These are phyloP conservation scores for Brassica juncea DNA, from an alignment of 345 rosid genomes.

Conservation along the genomic window DNA sequence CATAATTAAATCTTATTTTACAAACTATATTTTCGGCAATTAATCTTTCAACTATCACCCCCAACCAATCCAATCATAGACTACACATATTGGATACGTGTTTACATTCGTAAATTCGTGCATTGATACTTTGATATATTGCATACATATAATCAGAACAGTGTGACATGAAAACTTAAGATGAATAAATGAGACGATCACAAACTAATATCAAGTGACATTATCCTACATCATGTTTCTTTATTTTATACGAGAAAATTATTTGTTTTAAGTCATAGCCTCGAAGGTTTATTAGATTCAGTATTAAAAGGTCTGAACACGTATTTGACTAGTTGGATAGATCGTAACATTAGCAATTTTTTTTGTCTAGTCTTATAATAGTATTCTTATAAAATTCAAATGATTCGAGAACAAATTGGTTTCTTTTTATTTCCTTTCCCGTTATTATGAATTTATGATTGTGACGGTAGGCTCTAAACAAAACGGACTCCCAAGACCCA, in stretches of 20 bases:
- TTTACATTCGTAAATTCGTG: background rate
- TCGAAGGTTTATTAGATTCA: background rate
- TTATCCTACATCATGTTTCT: background rate
- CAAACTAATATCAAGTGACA: background rate
- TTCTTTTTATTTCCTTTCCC: background rate
- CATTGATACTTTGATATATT: background rate
- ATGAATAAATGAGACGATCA: background rate
- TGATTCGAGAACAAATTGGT: background rate
- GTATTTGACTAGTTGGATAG: background rate
- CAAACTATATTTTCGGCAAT: background rate
- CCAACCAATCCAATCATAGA: background rate
- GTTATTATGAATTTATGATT: background rate
- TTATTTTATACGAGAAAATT: background rate
- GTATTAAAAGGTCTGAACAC: background rate
- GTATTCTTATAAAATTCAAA: background rate
- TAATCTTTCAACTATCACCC: background rate
- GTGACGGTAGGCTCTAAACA: background rate
- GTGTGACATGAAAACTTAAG: background rate
- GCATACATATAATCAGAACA: background rate
- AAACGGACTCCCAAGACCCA: slow-evolving; percentile 9
- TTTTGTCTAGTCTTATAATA: too few species aligned
- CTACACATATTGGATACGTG: background rate
- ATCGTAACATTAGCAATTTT: background rate
- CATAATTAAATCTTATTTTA: background rate
- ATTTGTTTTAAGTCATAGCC: background rate